phyloP scores from a whole-genome alignment of 179 eudicot species.

The Drosera spatulata region DNA sequence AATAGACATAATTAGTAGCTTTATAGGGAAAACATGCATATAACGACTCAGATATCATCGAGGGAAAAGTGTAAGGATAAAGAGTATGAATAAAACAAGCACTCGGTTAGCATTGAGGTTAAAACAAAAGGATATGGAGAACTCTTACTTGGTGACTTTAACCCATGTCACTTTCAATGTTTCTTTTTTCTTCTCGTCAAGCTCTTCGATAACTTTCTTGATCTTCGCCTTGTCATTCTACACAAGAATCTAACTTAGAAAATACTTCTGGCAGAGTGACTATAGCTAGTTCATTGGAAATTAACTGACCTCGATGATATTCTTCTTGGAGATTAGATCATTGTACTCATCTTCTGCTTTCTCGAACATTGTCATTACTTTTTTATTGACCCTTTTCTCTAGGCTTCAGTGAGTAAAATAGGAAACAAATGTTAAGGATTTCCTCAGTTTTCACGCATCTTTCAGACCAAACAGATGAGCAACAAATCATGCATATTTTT shows the following conservation, averaged over 20 bases:
- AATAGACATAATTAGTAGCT: constrained; percentile 1
- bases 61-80: too few species aligned
- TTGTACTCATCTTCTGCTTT: constrained; percentile 97
- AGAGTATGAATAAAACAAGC: constrained; percentile 2
- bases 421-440: not conserved
- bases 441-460: too few species aligned
- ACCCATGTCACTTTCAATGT: constrained; percentile 92
- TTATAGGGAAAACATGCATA: not conserved
- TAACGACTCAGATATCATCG: too few species aligned
- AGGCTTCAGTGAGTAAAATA: constrained; percentile 37
- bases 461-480: not conserved
- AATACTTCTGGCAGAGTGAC: not conserved
- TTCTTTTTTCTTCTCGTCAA: constrained; percentile 97
- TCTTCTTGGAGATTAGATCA: constrained; percentile 84
- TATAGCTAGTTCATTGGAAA: not conserved
- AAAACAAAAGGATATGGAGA: constrained; percentile 1
- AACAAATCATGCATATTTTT: not conserved
- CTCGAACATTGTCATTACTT: constrained; percentile 97
- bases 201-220: constrained; percentile 92
- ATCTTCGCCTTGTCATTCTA: constrained; percentile 97
- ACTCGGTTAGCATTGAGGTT: not conserved
- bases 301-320: constrained; percentile 74
- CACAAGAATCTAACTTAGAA: not conserved
- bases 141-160: constrained; percentile 76
- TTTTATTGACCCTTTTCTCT: constrained; percentile 96